Base-by-base conservation (phyloP, 345 rosid genomes). In the Salix brachista region DNA sequence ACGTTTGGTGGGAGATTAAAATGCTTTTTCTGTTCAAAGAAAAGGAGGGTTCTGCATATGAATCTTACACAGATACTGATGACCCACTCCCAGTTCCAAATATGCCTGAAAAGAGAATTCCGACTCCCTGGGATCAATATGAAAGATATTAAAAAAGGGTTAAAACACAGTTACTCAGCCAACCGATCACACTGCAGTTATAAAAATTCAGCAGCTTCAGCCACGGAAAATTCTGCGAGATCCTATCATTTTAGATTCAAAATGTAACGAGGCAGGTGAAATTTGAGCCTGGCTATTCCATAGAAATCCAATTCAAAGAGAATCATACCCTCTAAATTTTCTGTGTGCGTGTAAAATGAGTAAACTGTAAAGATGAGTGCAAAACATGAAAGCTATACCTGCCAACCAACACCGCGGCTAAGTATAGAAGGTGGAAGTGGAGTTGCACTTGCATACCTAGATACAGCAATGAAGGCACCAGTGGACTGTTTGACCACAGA, bases 331-430 rank as follows among this genome's bases (percentile, higher is more conserved):
- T 58, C 64, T 23, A 58, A 8, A 58, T 23, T 58, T n/a, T 18
- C 50, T 30, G 23, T 30, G 3, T 30, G 60, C 65, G 19, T 13
- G 17, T 10, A 58, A 18, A 28, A 58, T 39, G 70, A n/a, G 26
- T 26, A 13, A 74, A 54, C 39, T 66, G 54, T 11, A 26, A 52
- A 9, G 69, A 26, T 6, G 34, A 67, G 10, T 41, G 61, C 58
- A 37, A 77, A 48, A 48, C 70, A 77, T 18, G 75, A 71, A 71
- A 41, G 37, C 23, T 54, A 10, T 87, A 95, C 99, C 97, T 95
- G 99, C 99, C 99, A 95, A 82, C 99, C 97, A 73, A 95, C 86
- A 26, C 99, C 99, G 5, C 97, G 97, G 88, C 97, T 95, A 50
- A 95, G 90, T 74, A 95, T 83, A 61, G 99, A 93, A 79, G 99